Percentiles rank a stretch among this genome's conserved stretches.
These are phyloP conservation scores for Taphrina confusa DNA, from an alignment of 1,139 yeast species.

Conservation along the genomic window DNA sequence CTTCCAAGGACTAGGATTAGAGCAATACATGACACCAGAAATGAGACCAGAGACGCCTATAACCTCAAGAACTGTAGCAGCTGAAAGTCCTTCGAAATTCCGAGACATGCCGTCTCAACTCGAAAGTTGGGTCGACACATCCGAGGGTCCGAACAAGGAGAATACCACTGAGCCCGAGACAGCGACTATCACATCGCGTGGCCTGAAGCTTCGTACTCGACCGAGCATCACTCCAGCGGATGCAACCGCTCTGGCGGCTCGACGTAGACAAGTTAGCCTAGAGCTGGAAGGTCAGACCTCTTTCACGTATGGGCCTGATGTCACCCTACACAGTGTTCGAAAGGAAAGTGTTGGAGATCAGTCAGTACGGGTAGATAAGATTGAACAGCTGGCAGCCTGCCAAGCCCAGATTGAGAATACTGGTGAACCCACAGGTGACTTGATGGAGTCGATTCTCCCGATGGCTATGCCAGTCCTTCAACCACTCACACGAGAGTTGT, in stretches of 20 bases:
- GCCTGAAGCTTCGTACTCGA: slow-evolving; percentile 14
- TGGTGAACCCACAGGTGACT: background rate
- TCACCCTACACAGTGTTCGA: background rate
- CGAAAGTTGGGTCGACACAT: slow-evolving; percentile 9
- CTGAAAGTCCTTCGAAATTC: slow-evolving; percentile 16
- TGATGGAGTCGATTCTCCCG: slow-evolving; percentile 3
- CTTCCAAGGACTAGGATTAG: slow-evolving; percentile 18
- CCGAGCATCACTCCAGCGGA: slow-evolving; percentile 35
- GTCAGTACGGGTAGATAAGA: background rate
- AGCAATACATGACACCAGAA: slow-evolving; percentile 32
- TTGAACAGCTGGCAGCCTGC: background rate
- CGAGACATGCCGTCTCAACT: background rate
- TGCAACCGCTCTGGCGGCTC: slow-evolving; percentile 23
- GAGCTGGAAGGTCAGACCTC: slow-evolving; percentile 13
- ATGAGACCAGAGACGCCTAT: slow-evolving; percentile 30
- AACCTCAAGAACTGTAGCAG: slow-evolving; percentile 26
- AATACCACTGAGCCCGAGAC: slow-evolving; percentile 1
- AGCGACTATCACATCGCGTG: slow-evolving; percentile 32
- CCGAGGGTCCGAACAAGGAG: background rate
- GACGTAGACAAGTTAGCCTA: slow-evolving; percentile 30
- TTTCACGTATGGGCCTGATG: background rate
- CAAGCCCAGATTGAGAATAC: background rate
- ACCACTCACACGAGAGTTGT: slow-evolving; percentile 22
- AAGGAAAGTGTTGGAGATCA: slow-evolving; percentile 7
- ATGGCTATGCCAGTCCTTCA: slow-evolving; percentile 20